Evolutionary conservation across 1,139 yeast species (phyloP), one percentile per base, ranked within the genome.

Genomic region (Taiozyma sp.): DNA sequence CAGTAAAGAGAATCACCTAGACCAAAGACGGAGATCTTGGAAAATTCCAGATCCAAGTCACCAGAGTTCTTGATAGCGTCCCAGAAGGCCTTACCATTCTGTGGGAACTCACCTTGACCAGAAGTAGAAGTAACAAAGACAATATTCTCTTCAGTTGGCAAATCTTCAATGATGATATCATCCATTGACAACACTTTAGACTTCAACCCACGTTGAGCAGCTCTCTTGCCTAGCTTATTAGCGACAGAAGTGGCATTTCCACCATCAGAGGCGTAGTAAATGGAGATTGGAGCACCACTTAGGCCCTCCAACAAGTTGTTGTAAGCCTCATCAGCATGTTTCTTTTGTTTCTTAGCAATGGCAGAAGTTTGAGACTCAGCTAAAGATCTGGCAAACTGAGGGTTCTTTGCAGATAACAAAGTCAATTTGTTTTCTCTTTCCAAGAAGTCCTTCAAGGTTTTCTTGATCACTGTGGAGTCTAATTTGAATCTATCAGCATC

Each of bases 101-200:
- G 93, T 44, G 98, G 97, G 73, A 91, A 85, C 70, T 91, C 98
- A 76, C 98, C 98, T 75, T 91, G 98, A 57, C 98, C 98, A 8
- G 97, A 91, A 47, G 98, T 91, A 5, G 97, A 88, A 28, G 93
- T 76, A 47, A 91, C 76, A 60, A 91, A 85, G 19, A 88, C 83
- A 54, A 91, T 79, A 67, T 89, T 88, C 55, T 88, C 88, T 68
- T 88, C 97, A 47, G 80, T 76, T 37, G 89, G 81, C 54, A 91
- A 75, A 58, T 89, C 96, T 62, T 89, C 97, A 46, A 86, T 66
- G 4, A 89, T 79, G 54, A 85, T 71, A 60, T 90, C 97, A 68
- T 91, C 97, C 89, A 91, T 87, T 5, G 95, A 81, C 56, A 84
- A 66, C 7, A 83, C 86, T 47, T 80, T 74, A 3, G 95, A 79